phyloP scores from a whole-genome alignment of 176 grass and related monocot species.

The Puya raimondii region DNA sequence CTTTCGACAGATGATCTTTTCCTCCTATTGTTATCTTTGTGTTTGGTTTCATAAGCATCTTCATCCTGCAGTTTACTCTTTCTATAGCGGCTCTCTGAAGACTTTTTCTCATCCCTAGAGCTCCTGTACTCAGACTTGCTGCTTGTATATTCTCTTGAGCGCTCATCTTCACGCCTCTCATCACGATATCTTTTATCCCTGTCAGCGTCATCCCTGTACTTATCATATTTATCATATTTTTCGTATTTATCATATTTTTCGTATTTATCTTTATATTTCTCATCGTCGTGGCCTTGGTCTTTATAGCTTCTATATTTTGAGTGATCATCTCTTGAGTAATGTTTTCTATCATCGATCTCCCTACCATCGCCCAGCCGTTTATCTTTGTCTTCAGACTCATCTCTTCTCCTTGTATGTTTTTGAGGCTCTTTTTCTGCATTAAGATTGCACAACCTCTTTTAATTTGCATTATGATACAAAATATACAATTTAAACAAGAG shows the following conservation, averaged over 20 bases:
- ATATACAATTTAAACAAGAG: constrained; percentile 13
- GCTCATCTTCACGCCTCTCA: constrained; percentile 46
- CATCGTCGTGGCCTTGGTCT: constrained; percentile 65
- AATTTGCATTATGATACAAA: constrained; percentile 23
- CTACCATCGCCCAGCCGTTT: constrained; percentile 52
- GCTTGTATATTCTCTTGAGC: constrained; percentile 32
- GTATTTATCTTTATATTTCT: constrained; percentile 70
- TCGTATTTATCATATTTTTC: too few species aligned
- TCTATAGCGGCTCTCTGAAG: constrained; percentile 54
- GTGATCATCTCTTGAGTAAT: constrained; percentile 59
- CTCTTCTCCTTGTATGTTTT: constrained; percentile 48
- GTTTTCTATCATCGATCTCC: constrained; percentile 65
- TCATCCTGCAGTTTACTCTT: constrained; percentile 49
- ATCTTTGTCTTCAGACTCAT: constrained; percentile 56
- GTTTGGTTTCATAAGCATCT: constrained; percentile 52
- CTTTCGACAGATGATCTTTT: constrained; percentile 58
- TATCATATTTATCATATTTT: constrained; percentile 18
- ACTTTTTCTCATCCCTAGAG: constrained; percentile 55
- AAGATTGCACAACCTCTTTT: constrained; percentile 11
- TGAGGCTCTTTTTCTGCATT: constrained; percentile 40
- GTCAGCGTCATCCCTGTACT: constrained; percentile 50
- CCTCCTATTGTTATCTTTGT: constrained; percentile 60
- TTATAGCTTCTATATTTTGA: constrained; percentile 59
- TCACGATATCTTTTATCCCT: constrained; percentile 52
- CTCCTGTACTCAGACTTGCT: constrained; percentile 54